Evolutionary conservation across 1,139 yeast genomes (phyloP).

Genomic region (Suhomyces anneliseae): DNA sequence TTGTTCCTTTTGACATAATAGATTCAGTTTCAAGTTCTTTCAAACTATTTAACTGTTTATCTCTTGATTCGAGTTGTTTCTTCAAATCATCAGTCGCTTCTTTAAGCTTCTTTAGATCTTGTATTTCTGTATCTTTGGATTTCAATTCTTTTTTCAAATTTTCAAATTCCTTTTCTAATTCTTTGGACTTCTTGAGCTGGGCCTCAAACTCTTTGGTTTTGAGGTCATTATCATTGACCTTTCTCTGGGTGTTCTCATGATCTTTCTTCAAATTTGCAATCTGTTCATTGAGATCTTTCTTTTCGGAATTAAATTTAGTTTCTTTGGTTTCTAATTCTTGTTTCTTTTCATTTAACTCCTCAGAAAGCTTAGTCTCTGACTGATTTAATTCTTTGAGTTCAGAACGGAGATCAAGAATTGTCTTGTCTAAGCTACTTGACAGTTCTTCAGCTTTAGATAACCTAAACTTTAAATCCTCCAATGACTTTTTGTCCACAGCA

Average conservation of each 20-base stretch:
- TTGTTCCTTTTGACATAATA: background rate
- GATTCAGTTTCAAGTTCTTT: background rate
- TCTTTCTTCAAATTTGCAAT: background rate
- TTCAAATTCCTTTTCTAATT: slow-evolving; percentile 1
- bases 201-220: background rate
- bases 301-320: background rate
- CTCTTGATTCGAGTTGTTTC: background rate
- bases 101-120: background rate
- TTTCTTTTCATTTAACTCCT: background rate
- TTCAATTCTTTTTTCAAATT: background rate
- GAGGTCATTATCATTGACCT: background rate
- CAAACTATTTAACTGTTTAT: background rate
- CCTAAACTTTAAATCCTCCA: background rate
- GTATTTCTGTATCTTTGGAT: background rate
- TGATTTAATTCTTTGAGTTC: background rate
- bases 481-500: background rate
- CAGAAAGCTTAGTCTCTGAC: background rate
- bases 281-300: background rate
- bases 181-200: background rate
- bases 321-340: background rate
- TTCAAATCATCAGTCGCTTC: background rate
- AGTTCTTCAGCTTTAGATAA: background rate
- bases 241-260: no score
- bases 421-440: background rate
- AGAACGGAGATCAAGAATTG: background rate